phyloP scores from a whole-genome alignment of 768 basidiomycete species.

The Pleurotus ostreatus region DNA sequence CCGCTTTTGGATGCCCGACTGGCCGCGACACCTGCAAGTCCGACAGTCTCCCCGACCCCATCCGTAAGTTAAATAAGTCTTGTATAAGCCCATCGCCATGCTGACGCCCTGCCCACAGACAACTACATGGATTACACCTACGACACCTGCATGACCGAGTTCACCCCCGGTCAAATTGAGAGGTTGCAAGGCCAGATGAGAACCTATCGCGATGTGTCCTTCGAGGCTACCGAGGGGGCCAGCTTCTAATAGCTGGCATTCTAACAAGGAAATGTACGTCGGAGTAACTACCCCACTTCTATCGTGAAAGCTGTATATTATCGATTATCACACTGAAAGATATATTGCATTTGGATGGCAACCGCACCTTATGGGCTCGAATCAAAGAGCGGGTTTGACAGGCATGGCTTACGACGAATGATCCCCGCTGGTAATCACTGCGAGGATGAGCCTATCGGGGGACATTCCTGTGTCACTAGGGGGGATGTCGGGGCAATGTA shows the following conservation, averaged over 20 bases:
- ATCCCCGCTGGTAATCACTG: background rate
- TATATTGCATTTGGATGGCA: background rate
- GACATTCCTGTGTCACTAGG: background rate
- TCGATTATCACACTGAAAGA: background rate
- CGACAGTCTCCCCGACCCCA: constrained; percentile 37
- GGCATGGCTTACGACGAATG: background rate
- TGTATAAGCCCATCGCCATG: too few relatives aligned
- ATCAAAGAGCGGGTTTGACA: background rate
- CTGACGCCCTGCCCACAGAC: constrained; percentile 17
- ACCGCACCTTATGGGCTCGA: background rate
- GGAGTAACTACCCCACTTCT: background rate
- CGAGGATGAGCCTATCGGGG: background rate
- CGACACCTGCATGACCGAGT: constrained; percentile 46
- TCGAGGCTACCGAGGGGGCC: background rate
- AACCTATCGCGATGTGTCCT: constrained; percentile 37
- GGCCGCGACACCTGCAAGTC: constrained; percentile 31
- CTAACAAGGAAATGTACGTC: background rate
- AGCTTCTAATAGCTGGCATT: background rate
- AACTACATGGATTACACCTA: constrained; percentile 55
- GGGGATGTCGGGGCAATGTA: background rate
- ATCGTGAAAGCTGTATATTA: background rate
- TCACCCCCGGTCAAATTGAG: constrained; percentile 40
- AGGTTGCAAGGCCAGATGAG: constrained; percentile 37
- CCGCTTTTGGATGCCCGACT: constrained; percentile 38
- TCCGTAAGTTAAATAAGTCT: constrained; percentile 24